Evolutionary conservation across 2,329 filamentous ascomycete species (phyloP).

Genomic region (Botryosphaeria dothidea): DNA sequence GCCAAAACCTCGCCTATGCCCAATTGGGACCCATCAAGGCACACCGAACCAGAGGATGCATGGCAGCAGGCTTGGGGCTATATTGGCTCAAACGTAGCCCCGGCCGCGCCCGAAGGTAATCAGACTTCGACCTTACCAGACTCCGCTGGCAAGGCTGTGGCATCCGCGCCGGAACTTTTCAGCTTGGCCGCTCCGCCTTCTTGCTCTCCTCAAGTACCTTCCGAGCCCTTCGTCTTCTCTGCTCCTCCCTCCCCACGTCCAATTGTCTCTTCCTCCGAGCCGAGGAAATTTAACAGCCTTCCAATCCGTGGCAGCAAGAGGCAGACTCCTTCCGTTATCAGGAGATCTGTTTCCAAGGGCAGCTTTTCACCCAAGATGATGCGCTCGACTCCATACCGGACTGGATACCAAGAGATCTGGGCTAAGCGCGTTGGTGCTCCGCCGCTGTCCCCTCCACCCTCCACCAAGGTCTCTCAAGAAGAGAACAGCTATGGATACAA

Average conservation of each 20-base stretch:
- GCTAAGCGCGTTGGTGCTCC: slow-evolving; percentile 49
- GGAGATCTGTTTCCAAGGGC: slow-evolving; percentile 43
- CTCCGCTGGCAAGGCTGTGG: slow-evolving; percentile 31
- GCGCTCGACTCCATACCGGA: slow-evolving; percentile 51
- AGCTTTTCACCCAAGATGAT: slow-evolving; percentile 55
- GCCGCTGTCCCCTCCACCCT: slow-evolving; percentile 30
- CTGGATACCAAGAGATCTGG: slow-evolving; percentile 52
- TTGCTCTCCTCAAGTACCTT: slow-evolving; percentile 20
- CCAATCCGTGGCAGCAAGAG: slow-evolving; percentile 26
- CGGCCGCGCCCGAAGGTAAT: slow-evolving; percentile 30
- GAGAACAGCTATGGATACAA: slow-evolving; percentile 23
- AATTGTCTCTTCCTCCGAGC: slow-evolving; percentile 23
- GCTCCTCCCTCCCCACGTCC: slow-evolving; percentile 36
- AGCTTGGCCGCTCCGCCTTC: slow-evolving; percentile 29
- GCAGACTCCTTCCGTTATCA: slow-evolving; percentile 22
- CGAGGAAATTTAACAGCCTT: slow-evolving; percentile 22
- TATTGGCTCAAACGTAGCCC: slow-evolving; percentile 52
- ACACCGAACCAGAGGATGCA: slow-evolving; percentile 43
- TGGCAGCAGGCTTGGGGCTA: slow-evolving; percentile 57
- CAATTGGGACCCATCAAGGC: slow-evolving; percentile 44
- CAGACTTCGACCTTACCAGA: slow-evolving; percentile 34
- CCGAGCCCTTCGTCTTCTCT: slow-evolving; percentile 26
- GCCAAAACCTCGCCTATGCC: slow-evolving; percentile 50
- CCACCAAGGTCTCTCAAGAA: slow-evolving; percentile 29
- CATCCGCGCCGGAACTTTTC: slow-evolving; percentile 35